phyloP scores from a whole-genome alignment of 2,329 filamentous ascomycete genomes.

The Fusarium sp. region DNA sequence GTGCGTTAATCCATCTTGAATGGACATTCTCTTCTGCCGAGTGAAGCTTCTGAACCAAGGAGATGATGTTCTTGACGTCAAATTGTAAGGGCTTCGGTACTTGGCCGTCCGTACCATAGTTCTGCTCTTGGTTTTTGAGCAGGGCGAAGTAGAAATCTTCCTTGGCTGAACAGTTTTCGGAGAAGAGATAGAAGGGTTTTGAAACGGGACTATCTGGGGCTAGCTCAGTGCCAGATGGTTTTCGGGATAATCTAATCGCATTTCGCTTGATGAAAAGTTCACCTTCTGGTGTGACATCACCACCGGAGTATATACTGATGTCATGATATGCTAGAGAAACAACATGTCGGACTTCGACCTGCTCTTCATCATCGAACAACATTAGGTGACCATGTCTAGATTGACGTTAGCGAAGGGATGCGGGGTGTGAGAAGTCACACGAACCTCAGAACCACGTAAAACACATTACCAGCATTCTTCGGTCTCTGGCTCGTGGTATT shows the following conservation, averaged over 20 bases:
- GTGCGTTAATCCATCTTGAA: conserved; percentile 91
- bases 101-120: conserved; percentile 64
- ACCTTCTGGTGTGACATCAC: conserved; percentile 82
- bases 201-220: conserved; percentile 68
- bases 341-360: conserved; percentile 95
- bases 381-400: conserved; percentile 90
- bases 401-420: conserved; percentile 19
- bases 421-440: conserved; percentile 11
- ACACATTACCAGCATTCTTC: conserved; percentile 83
- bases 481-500: conserved; percentile 64
- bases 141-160: conserved; percentile 98
- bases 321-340: conserved; percentile 91
- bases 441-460: conserved; percentile 86
- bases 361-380: conserved; percentile 95
- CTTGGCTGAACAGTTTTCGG: conserved; percentile 94
- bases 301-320: conserved; percentile 86
- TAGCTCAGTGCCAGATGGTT: conserved; percentile 64
- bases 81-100: conserved; percentile 79
- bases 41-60: conserved; percentile 89
- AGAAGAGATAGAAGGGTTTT: conserved; percentile 93
- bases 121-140: conserved; percentile 83
- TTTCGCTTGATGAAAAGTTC: conserved; percentile 97
- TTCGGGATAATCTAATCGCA: conserved; percentile 83
- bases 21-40: conserved; percentile 91
- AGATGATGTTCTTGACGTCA: conserved; percentile 87